phyloP scores from a whole-genome alignment of 371 early-diverging fungal species.

The Syncephalastrum contaminatum region DNA sequence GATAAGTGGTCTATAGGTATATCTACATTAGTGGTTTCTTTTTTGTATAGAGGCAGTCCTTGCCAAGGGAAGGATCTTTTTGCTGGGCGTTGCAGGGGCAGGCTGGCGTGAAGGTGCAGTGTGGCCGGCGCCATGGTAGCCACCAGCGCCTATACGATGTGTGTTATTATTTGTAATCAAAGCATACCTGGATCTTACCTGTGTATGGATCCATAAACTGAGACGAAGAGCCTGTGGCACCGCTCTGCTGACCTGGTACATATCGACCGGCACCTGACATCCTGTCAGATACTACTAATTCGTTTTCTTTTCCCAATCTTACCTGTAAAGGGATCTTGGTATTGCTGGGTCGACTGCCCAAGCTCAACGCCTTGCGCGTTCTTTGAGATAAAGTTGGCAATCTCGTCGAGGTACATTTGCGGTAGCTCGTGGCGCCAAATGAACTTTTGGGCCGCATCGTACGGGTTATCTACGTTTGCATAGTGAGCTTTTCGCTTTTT shows the following conservation, averaged over 20 bases:
- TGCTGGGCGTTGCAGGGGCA: constrained; percentile 17
- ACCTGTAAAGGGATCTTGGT: constrained; percentile 75
- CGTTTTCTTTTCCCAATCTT: neutral
- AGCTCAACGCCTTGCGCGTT: constrained; percentile 75
- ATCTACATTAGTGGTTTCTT: neutral
- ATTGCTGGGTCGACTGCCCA: constrained; percentile 28
- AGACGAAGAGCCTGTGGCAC: constrained; percentile 5
- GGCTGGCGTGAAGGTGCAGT: constrained; percentile 7
- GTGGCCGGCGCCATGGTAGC: neutral
- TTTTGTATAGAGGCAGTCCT: neutral
- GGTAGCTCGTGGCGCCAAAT: constrained; percentile 77
- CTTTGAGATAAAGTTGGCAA: constrained; percentile 90
- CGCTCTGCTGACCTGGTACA: constrained; percentile 28
- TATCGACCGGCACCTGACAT: constrained; percentile 49
- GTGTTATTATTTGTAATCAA: neutral
- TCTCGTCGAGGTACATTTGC: constrained; percentile 84
- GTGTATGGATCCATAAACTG: constrained; percentile 50
- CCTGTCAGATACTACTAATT: too few relatives aligned
- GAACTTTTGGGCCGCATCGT: constrained; percentile 89
- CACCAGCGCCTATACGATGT: constrained; percentile 3
- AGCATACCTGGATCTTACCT: constrained; percentile 20
- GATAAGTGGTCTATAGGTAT: constrained; percentile 41
- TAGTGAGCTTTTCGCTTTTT: neutral
- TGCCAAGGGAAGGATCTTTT: constrained; percentile 24
- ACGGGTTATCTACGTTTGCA: constrained; percentile 81